A percentile compares a stretch with the other conserved stretches of the same genome.
These are phyloP conservation scores for Groenewaldozyma auringiensis DNA, from an alignment of 1,139 yeast species.

Conservation along the genomic window DNA sequence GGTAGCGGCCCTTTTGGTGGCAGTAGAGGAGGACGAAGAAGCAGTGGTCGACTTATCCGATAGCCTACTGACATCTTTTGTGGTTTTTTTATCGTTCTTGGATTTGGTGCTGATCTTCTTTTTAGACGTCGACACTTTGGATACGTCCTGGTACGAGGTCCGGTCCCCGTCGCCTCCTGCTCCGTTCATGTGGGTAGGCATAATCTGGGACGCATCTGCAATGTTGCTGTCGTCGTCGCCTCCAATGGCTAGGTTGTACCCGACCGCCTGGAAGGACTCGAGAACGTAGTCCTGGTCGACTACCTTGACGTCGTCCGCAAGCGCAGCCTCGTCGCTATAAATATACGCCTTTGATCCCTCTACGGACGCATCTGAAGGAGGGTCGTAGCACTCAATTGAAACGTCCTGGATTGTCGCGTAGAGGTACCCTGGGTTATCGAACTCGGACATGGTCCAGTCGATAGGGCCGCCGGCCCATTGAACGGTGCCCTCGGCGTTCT, in stretches of 20 bases:
- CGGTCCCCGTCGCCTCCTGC: slow-evolving; percentile 8
- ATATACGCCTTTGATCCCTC: slow-evolving; percentile 50
- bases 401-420: slow-evolving; percentile 57
- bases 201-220: slow-evolving; percentile 16
- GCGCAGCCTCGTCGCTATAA: slow-evolving; percentile 25
- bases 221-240: slow-evolving; percentile 12
- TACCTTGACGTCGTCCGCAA: slow-evolving; percentile 7
- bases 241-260: slow-evolving; percentile 48
- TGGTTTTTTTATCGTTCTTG: not conserved
- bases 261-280: slow-evolving; percentile 54
- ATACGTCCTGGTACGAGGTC: slow-evolving; percentile 8
- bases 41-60: not conserved
- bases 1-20: slow-evolving; percentile 7
- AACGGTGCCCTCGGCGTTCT: slow-evolving; percentile 65
- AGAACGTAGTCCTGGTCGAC: slow-evolving; percentile 41
- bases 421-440: slow-evolving; percentile 67
- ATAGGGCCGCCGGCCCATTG: slow-evolving; percentile 92
- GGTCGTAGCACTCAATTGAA: slow-evolving; percentile 57
- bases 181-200: slow-evolving; percentile 14
- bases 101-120: slow-evolving; percentile 11
- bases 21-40: not conserved
- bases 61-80: too few relatives aligned
- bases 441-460: slow-evolving; percentile 74
- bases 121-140: slow-evolving; percentile 12
- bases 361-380: slow-evolving; percentile 44